Evolutionary conservation across 495 filamentous ascomycete genomes (phyloP), one percentile per base, ranked within the genome.

Genomic region (Hypoxylon cercidicola): DNA sequence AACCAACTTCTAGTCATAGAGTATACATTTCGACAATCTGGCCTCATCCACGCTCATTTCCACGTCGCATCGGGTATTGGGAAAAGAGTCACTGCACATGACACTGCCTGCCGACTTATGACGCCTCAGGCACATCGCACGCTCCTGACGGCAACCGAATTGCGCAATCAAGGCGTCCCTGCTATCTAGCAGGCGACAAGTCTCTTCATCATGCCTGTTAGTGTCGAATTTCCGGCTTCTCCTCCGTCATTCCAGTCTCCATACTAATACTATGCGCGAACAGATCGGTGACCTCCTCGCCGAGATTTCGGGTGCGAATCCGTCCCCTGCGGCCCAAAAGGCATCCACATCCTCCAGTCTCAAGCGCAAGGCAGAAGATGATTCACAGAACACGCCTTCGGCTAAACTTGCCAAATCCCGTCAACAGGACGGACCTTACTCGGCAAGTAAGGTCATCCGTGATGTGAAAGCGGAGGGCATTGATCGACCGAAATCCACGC

Each of bases 211-310:
- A 74, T 74, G 69, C 69, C 72, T 34, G 72, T 74, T 64, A 28
- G 59, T 60, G 30, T 53, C 58, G 18, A 44, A 34, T 41, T 57
- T 54, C 11, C 16, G 46, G 50, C 62, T 65, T 54, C 69, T 53
- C 34, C 25, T 34, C 23, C 37, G 30, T 51, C 21, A 39, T n/a
- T 16, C 39, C 18, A 46, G 37, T 51, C 54, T 40, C 16, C 8
- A 32, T 11, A 11, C 68, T 71, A 71, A 73, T 62, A 20, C 41
- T 15, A 47, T 62, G 59, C 50, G 66, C 54, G 60, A 37, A 37
- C 52, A 81, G 82, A 85, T 86, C 62, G 66, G 75, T 25, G 84
- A 86, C 43, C 75, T 86, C 30, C 78, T 86, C 35, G 84, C 83
- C 53, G 78, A 81, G 66, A 86, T 86, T 60, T 79, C 75, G 34